phyloP scores from a whole-genome alignment of 1,284 basidiomycete species.

The Ustilago bromivora region DNA sequence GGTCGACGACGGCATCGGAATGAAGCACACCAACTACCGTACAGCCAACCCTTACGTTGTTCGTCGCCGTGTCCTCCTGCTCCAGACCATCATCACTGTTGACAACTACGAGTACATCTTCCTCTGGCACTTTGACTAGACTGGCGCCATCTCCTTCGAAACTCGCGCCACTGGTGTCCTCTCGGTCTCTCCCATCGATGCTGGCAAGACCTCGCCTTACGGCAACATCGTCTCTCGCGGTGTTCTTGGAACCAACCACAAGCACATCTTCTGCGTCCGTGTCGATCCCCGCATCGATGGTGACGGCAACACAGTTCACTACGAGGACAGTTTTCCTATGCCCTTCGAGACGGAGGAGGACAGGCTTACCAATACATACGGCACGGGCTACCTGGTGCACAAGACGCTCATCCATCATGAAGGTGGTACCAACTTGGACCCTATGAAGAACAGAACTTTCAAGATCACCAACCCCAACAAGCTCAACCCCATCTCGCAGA shows the following conservation, averaged over 20 bases:
- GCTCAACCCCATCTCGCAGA: constrained; percentile 72
- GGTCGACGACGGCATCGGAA: constrained; percentile 80
- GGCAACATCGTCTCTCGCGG: constrained; percentile 85
- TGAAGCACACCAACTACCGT: constrained; percentile 80
- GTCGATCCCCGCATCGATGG: constrained; percentile 95
- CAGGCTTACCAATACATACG: constrained; percentile 69
- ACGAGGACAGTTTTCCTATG: constrained; percentile 69
- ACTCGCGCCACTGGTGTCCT: constrained; percentile 84
- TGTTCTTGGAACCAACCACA: constrained; percentile 89
- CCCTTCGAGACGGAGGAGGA: constrained; percentile 69
- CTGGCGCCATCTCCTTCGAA: constrained; percentile 84
- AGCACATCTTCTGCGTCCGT: constrained; percentile 83
- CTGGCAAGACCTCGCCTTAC: constrained; percentile 73
- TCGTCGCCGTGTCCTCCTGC: constrained; percentile 81
- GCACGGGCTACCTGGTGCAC: constrained; percentile 68
- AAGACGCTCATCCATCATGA: constrained; percentile 66
- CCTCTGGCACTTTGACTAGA: constrained; percentile 81
- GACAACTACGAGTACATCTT: constrained; percentile 87
- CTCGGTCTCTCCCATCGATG: constrained; percentile 65
- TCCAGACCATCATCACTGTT: constrained; percentile 88
- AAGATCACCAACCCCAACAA: constrained; percentile 70
- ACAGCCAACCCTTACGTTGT: constrained; percentile 80
- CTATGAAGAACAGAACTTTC: constrained; percentile 57
- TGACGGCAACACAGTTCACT: constrained; percentile 78
- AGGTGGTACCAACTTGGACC: constrained; percentile 36